Evolutionary conservation across 371 early-diverging fungal species (phyloP), one percentile per base, ranked within the genome.

Genomic region (Mortierella sp.): DNA sequence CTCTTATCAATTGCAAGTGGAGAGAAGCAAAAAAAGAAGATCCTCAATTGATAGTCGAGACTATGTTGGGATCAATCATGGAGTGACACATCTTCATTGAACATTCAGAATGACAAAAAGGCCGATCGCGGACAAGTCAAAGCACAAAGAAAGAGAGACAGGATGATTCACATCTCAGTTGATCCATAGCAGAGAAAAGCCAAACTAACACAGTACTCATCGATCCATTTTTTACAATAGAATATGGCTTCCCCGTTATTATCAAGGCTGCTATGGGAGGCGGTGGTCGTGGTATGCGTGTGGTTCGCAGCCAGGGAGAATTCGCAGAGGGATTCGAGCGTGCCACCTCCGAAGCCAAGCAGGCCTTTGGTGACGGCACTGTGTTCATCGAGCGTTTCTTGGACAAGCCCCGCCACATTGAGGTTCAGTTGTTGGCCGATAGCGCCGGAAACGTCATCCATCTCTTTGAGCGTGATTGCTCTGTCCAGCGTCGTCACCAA

Each of bases 231-330:
- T 47, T n/a, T 34, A 10, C 71, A 54, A 16, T 72, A 75, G 91
- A 95, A 83, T 88, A 97, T 84, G 97, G 98, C 0, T 95, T 96
- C 88, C 99, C 99, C 0, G 92, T 99, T 77, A 98, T 99, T 76
- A 96, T 99, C 90, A 99, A 99, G 90, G 97, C 98, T 7, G 97
- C 98, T 24, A 96, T 97, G 95, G 98, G 98, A 57, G 98, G 99
- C 74, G 99, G 99, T 85, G 99, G 99, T 52, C 96, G 98, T 87
- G 99, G 99, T 79, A 98, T 99, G 97, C 94, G 98, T 79, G 97
- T 97, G 11, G 97, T 98, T 45, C 93, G 96, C 76, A 93, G 93
- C 68, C 88, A 88, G 45, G 90, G 88, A 9, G 91, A 93, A 24
- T 76, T 76, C 31, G 90, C 93, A 13, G 92, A 94, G 70, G 90